Base-by-base conservation (phyloP, 495 filamentous ascomycete genomes). In the Cudoniella acicularis region DNA sequence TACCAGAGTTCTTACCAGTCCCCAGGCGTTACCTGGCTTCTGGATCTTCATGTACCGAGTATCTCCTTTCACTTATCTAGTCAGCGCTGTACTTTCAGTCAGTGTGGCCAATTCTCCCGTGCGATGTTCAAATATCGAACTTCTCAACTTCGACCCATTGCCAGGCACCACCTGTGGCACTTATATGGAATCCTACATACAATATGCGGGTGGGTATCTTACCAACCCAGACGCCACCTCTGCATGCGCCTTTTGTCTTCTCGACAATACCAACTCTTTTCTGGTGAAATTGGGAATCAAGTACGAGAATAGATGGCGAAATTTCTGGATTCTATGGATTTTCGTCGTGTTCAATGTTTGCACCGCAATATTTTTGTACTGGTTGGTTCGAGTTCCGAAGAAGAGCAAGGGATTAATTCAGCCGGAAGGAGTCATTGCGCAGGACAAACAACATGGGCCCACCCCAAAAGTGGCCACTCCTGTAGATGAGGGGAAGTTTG, bases 21-120 rank as follows among this genome's bases (percentile, higher is more conserved):
- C 48, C 8, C 8, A 70, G 1, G 73, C 69, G 2, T 71, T 90
- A 43, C 87, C 87, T 2, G 65, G 79, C 13, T 91, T 91, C 76
- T 92, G 89, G 88, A 87, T 87, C 63, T 91, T 91, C 75, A 88
- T 92, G 84, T 90, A 91, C 67, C 85, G 85, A 26, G 73, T 87
- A 49, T 87, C 83, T 8, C 88, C 89, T 3, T 85, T 91, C 49
- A 84, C 81, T 0, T 88, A 85, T 62, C 69, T 83, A 10, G 71
- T 84, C 47, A 69, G 76, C 27, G 77, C 76, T 21, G 62, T 83
- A 41, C 71, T 77, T 1, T 60, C 73, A 6, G 76, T 79, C 13
- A 75, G 72, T 2, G 67, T 82, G 49, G 75, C 78, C 56, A 64
- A 60, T 2, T 62, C 72, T 4, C 59, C 56, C 0, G 80, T 85